These are phyloP conservation scores for Suillus tomentosus DNA, from an alignment of 768 basidiomycete species.

Conservation along the genomic window DNA sequence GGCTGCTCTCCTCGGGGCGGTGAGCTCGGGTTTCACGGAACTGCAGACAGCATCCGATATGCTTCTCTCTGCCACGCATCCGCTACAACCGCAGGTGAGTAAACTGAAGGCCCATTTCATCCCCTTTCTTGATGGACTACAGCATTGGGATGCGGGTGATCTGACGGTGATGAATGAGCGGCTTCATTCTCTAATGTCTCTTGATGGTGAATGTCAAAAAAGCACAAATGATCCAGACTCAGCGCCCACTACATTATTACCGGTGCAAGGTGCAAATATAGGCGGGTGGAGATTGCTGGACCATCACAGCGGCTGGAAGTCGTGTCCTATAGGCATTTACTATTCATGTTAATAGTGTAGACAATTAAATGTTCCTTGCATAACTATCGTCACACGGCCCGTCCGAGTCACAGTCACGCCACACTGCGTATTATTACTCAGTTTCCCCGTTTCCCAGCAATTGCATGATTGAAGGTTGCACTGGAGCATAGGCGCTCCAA, in stretches of 20 bases:
- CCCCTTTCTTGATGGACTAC: constrained; percentile 9
- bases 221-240: constrained; percentile 5
- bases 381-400: not conserved
- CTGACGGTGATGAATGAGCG: constrained; percentile 59
- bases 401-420: constrained; percentile 18
- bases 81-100: constrained; percentile 22
- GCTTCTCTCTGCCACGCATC: constrained; percentile 14
- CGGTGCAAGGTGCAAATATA: constrained; percentile 11
- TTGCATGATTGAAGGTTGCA: constrained; percentile 5
- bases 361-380: constrained; percentile 12
- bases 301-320: constrained; percentile 50
- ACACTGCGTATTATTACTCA: constrained; percentile 14
- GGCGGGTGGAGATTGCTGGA: constrained; percentile 59
- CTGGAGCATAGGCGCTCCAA: constrained; percentile 5
- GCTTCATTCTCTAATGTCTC: constrained; percentile 39
- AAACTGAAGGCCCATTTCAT: not conserved
- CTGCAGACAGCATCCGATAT: constrained; percentile 24
- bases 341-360: constrained; percentile 5
- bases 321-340: constrained; percentile 70
- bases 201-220: constrained; percentile 16
- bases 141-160: constrained; percentile 56
- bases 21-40: constrained; percentile 22
- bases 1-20: constrained; percentile 21
- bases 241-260: not conserved
- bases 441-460: constrained; percentile 1